A percentile compares a stretch with the other conserved stretches of the same genome.
Conservation (phyloP, 768 basidiomycete genomes). For the Mycena chlorophos region DNA sequence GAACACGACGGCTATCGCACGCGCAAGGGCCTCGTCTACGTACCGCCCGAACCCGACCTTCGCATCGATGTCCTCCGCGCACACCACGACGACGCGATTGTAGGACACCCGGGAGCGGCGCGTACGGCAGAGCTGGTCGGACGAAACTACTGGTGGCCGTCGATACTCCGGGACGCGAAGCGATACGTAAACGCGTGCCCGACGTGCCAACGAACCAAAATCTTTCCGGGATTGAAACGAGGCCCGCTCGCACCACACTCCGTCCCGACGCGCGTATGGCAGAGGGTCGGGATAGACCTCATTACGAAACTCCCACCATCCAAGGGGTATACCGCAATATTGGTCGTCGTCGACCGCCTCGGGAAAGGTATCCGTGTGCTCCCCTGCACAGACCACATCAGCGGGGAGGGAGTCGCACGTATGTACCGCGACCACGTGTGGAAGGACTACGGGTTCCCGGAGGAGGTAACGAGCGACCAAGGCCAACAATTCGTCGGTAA, state of each 20-base stretch:
- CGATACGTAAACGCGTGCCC: not conserved
- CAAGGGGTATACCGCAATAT: not conserved
- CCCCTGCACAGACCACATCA: too few relatives aligned
- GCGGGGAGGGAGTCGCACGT: not conserved
- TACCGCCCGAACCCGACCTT: too few relatives aligned
- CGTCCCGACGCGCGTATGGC: not conserved
- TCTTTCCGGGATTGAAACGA: not conserved
- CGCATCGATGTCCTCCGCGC: too few relatives aligned
- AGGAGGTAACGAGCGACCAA: too few relatives aligned
- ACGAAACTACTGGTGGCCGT: not conserved
- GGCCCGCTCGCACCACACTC: not conserved
- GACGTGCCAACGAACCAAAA: not conserved
- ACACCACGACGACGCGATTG: too few relatives aligned
- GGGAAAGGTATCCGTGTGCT: not conserved
- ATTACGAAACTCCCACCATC: not conserved
- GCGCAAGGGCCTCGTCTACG: too few relatives aligned
- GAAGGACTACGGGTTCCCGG: too few relatives aligned
- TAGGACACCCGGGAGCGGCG: too few relatives aligned
- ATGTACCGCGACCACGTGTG: not conserved
- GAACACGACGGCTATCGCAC: not conserved
- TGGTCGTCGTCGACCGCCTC: not conserved
- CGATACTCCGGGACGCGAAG: not conserved
- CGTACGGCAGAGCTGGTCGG: not conserved
- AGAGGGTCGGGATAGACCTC: not conserved
- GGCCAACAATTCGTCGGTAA: not conserved